phyloP scores from a whole-genome alignment of 31 red algal species.

The Porphyra umbilicalis region DNA sequence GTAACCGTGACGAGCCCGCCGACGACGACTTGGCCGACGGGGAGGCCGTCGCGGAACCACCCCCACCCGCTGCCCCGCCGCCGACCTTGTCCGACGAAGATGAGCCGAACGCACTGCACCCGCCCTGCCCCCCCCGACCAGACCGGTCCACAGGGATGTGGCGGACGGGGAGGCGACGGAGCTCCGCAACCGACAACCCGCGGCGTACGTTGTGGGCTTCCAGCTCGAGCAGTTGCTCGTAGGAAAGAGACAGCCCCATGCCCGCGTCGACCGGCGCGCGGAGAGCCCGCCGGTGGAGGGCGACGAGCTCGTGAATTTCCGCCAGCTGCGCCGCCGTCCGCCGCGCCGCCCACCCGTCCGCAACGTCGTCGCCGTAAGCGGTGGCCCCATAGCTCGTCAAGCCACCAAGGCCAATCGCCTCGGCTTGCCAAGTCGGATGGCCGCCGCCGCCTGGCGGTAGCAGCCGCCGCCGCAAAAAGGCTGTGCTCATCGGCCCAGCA shows the following conservation, averaged over 20 bases:
- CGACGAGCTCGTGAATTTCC: background rate
- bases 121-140: no score
- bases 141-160: background rate
- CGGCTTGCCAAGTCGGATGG: background rate
- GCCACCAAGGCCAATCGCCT: background rate
- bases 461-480: background rate
- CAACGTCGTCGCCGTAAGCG: background rate
- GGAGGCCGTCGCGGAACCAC: background rate
- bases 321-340: background rate
- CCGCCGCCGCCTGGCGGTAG: background rate
- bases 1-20: background rate
- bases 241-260: background rate
- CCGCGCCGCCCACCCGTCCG: background rate
- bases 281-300: background rate
- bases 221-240: background rate
- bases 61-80: background rate
- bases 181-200: background rate
- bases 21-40: background rate
- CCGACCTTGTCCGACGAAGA: background rate
- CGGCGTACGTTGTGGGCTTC: background rate
- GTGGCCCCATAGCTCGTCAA: background rate
- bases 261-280: background rate
- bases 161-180: background rate
- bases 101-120: no score
- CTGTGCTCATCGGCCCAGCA: background rate